phyloP scores from a whole-genome alignment of 352 stramenopile species.

The Globisporangium camurandrum region DNA sequence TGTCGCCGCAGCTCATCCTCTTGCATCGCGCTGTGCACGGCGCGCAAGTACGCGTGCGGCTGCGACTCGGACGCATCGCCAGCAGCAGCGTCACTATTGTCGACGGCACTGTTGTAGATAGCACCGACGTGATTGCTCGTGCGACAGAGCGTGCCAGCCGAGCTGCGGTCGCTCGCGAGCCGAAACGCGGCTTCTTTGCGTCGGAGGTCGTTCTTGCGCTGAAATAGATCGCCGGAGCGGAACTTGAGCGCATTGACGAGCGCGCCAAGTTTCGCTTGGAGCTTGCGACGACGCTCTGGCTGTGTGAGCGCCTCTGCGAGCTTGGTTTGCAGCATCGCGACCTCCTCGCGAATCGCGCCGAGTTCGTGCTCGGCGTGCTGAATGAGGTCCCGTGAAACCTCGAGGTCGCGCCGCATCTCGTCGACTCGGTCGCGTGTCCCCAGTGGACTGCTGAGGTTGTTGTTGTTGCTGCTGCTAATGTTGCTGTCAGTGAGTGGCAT shows the following conservation, averaged over 20 bases:
- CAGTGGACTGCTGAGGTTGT: too few species aligned
- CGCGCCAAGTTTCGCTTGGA: conserved; percentile 42
- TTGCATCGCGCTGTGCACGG: conserved; percentile 27
- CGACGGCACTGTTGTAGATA: background rate
- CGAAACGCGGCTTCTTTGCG: conserved; percentile 43
- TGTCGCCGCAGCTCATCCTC: conserved; percentile 54
- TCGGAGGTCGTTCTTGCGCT: conserved; percentile 67
- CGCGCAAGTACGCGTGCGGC: conserved; percentile 10
- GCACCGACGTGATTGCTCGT: background rate
- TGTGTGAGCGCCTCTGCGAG: conserved; percentile 20
- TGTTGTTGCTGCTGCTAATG: too few species aligned
- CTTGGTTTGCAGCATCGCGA: conserved; percentile 35
- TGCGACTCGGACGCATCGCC: conserved; percentile 1
- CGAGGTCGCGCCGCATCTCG: conserved; percentile 40
- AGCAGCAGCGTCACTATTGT: too few species aligned
- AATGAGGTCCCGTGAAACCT: conserved; percentile 47
- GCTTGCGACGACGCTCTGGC: conserved; percentile 32
- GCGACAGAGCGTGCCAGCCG: background rate
- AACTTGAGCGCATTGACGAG: conserved; percentile 60
- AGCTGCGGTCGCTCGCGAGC: conserved; percentile 6
- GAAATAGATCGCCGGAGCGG: conserved; percentile 57
- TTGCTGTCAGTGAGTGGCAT: background rate
- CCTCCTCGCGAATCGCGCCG: conserved; percentile 44
- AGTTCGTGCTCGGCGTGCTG: conserved; percentile 58
- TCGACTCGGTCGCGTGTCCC: conserved; percentile 2